Evolutionary conservation across 768 basidiomycete species (phyloP).

Genomic region (Megacollybia marginata): DNA sequence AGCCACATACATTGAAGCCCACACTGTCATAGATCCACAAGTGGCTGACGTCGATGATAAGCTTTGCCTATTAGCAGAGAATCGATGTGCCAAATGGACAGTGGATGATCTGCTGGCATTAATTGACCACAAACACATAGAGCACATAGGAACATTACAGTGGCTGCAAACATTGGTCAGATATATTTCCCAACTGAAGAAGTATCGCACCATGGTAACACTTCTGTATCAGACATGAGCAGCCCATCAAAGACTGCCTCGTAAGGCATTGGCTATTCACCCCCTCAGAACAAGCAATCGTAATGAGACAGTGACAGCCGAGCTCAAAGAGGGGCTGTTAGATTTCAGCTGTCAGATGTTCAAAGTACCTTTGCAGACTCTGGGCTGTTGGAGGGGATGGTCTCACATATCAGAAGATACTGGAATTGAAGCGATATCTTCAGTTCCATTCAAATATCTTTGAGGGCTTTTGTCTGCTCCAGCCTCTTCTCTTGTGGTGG

Average conservation of each 20-base stretch:
- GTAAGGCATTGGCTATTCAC: constrained; percentile 10
- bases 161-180: constrained; percentile 18
- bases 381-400: constrained; percentile 27
- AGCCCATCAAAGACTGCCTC: constrained; percentile 7
- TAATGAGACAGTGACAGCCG: constrained; percentile 18
- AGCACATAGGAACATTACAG: constrained; percentile 18
- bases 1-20: constrained; percentile 13
- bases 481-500: constrained; percentile 20
- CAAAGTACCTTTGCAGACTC: constrained; percentile 22
- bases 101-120: constrained; percentile 14
- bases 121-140: constrained; percentile 18
- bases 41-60: constrained; percentile 16
- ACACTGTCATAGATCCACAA: constrained; percentile 6
- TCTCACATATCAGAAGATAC: constrained; percentile 24
- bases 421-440: constrained; percentile 16
- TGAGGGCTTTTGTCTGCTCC: constrained; percentile 12
- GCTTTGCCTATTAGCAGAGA: neutral
- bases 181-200: constrained; percentile 17
- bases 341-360: too few relatives aligned
- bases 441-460: constrained; percentile 16
- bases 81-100: constrained; percentile 9
- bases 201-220: constrained; percentile 11
- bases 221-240: constrained; percentile 15
- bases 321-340: constrained; percentile 18
- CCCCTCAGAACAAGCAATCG: constrained; percentile 21